Evolutionary conservation across 768 basidiomycete genomes (phyloP).

Genomic region (Rhodosporidiobolus sp.): DNA sequence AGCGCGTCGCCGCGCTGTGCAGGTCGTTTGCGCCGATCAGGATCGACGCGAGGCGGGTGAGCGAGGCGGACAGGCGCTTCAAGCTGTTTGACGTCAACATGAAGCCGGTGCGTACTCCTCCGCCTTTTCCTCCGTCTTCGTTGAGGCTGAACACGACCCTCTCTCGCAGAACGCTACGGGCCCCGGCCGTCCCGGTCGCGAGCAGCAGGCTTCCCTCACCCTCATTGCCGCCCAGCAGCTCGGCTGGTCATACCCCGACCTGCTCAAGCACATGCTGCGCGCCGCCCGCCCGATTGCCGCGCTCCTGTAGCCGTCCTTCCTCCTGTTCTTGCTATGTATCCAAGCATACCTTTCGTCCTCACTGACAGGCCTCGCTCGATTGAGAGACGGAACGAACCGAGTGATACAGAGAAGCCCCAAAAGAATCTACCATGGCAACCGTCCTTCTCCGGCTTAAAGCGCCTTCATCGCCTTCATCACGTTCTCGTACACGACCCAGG

Average conservation of each 20-base stretch:
- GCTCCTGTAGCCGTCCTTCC: neutral
- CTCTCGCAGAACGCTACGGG: slow-evolving; percentile 44
- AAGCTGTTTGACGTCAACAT: slow-evolving; percentile 46
- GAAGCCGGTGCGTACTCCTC: slow-evolving; percentile 36
- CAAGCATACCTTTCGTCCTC: no score
- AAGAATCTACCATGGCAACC: no score
- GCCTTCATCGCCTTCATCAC: slow-evolving; percentile 11
- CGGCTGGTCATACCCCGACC: slow-evolving; percentile 44
- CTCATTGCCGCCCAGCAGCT: slow-evolving; percentile 44
- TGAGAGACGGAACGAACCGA: no score
- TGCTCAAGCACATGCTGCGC: slow-evolving; percentile 37
- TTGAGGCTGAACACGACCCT: no score
- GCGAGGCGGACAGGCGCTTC: slow-evolving; percentile 26
- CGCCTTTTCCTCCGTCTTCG: no score
- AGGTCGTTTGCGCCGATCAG: slow-evolving; percentile 37
- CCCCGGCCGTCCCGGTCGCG: slow-evolving; percentile 45
- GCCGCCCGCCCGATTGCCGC: slow-evolving; percentile 24
- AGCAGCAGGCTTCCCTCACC: slow-evolving; percentile 44
- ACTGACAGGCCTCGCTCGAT: no score
- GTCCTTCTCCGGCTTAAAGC: neutral
- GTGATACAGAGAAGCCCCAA: no score
- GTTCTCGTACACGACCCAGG: slow-evolving; percentile 24
- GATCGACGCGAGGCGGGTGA: slow-evolving; percentile 41
- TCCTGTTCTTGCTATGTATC: no score
- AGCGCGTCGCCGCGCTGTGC: slow-evolving; percentile 33